phyloP scores from a whole-genome alignment of 2,329 filamentous ascomycete genomes.

The Ophiosphaerella korrae region DNA sequence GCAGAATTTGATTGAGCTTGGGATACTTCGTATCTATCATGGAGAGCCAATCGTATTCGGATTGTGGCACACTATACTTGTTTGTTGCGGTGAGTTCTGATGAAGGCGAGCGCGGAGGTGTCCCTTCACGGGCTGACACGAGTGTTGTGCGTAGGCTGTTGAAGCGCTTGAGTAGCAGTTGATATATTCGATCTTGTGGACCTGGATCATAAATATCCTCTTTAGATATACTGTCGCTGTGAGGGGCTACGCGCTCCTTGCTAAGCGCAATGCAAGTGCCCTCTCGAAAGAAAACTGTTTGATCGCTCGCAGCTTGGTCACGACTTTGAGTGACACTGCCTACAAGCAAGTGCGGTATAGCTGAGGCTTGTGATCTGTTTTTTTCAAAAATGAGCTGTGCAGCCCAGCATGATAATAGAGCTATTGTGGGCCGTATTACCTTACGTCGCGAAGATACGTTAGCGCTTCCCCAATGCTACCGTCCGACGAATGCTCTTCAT shows the following conservation, averaged over 20 bases:
- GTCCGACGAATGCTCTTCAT: conserved; percentile 33
- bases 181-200: conserved; percentile 70
- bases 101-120: not conserved
- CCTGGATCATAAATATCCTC: conserved; percentile 8
- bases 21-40: conserved; percentile 46
- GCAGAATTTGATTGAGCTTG: conserved; percentile 55
- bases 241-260: not conserved
- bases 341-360: conserved; percentile 73
- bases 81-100: not conserved
- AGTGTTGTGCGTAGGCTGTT: conserved; percentile 66
- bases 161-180: conserved; percentile 69
- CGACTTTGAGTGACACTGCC: conserved; percentile 44
- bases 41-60: conserved; percentile 43
- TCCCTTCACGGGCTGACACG: conserved; percentile 53
- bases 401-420: not conserved
- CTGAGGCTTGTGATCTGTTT: conserved; percentile 73
- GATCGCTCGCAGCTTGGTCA: conserved; percentile 17
- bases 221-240: not conserved
- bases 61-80: conserved; percentile 33
- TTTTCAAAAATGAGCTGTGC: conserved; percentile 18
- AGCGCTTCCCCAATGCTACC: conserved; percentile 37
- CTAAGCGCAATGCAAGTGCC: conserved; percentile 73
- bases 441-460: conserved; percentile 43
- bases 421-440: conserved; percentile 21
- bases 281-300: conserved; percentile 70